Evolutionary conservation across 768 basidiomycete species (phyloP), one percentile per base, ranked within the genome.

Genomic region (Boletus reticuloceps): DNA sequence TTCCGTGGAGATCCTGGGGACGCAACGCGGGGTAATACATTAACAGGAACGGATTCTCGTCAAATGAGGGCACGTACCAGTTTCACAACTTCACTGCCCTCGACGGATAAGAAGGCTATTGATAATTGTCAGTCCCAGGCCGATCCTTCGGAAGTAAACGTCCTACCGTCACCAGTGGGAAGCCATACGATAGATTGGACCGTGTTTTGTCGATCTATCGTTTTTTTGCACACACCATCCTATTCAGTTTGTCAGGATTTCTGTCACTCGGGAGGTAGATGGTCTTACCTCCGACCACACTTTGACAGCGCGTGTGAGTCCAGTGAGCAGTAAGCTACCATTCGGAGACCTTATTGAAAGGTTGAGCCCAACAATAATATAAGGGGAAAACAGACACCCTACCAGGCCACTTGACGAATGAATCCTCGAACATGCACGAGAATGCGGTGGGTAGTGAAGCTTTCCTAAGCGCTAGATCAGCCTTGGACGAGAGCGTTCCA

Each of bases 381-480:
- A 40, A 29, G 22, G 2, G 45, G 42, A 41, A 37, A 39, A 46
- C 34, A 13, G 22, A 40, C 7, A 41, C 20, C 55, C 44, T 62
- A 78, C 79, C 80, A 82, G 9, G 79, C 80, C 17, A 82, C 80
- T 62, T 82, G 80, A 32, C 75, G 75, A 54, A 80, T 74, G 63
- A 82, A 82, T 31, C 77, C 80, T 46, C 73, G 71, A 19, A 78
- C 77, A 51, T 81, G 80, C 9, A 77, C 79, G 2, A 81, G 70
- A 38, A 75, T 72, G 47, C 79, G 74, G 57, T 80, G 77, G 19
- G 69, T 67, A 11, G 70, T 69, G 47, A 78, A 69, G 14, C 69
- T 65, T 32, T 77, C 76, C 79, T 79, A 56, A 43, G 54, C 27
- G 38, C 20, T 36, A 50, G 13, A 36, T 60, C 34, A 62, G 50